These are phyloP conservation scores for Candida dubliniensis DNA, from an alignment of 1,139 yeast species.

Conservation along the genomic window DNA sequence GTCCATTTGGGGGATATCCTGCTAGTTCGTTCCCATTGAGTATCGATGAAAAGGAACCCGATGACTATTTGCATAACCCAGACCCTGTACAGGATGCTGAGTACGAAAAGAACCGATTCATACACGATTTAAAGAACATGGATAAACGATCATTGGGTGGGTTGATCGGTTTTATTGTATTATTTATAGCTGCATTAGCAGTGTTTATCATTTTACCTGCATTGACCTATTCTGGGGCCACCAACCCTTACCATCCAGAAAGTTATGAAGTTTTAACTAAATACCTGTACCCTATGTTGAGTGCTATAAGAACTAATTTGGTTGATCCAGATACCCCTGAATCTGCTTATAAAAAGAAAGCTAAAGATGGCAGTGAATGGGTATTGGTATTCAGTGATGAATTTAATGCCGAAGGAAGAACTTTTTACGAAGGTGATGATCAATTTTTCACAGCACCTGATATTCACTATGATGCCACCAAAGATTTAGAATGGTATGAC, in stretches of 20 bases:
- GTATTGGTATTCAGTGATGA: slow-evolving; percentile 77
- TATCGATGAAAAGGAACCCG: slow-evolving; percentile 88
- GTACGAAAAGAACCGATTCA: slow-evolving; percentile 64
- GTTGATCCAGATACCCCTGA: slow-evolving; percentile 81
- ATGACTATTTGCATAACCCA: slow-evolving; percentile 90
- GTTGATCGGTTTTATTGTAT: slow-evolving; percentile 54
- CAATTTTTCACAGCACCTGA: slow-evolving; percentile 81
- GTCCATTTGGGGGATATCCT: slow-evolving; percentile 96
- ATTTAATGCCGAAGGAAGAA: slow-evolving; percentile 78
- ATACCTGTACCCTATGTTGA: slow-evolving; percentile 58
- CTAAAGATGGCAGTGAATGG: slow-evolving; percentile 64
- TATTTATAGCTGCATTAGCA: slow-evolving; percentile 58
- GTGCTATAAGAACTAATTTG: slow-evolving; percentile 60
- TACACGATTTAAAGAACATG: slow-evolving; percentile 59
- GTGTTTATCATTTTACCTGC: slow-evolving; percentile 75
- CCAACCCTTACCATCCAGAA: slow-evolving; percentile 31
- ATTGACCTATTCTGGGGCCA: slow-evolving; percentile 69
- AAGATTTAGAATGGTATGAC: slow-evolving; percentile 84
- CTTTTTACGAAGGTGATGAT: slow-evolving; percentile 81
- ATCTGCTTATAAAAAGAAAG: slow-evolving; percentile 44
- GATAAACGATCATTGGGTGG: slow-evolving; percentile 62
- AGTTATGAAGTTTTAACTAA: slow-evolving; percentile 50
- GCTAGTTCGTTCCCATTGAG: slow-evolving; percentile 84
- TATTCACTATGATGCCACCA: slow-evolving; percentile 74
- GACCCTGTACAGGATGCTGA: slow-evolving; percentile 88